phyloP scores from a whole-genome alignment of 1,284 basidiomycete genomes.

The Irpex sp. region DNA sequence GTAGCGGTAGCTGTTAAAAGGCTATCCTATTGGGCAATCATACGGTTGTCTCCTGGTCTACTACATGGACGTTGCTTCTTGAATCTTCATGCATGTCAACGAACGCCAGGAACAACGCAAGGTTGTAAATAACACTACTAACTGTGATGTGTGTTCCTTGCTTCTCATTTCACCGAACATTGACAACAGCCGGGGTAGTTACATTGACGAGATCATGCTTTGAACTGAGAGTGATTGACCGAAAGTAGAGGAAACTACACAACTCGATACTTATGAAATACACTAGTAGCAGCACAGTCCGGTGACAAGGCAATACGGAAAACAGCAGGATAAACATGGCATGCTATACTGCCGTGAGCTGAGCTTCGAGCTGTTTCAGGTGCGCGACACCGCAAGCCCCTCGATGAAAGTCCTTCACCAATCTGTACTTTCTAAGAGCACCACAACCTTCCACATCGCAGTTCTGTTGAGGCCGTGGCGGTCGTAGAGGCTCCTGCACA shows the following conservation, averaged over 20 bases:
- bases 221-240: background rate
- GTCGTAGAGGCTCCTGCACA: background rate
- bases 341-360: constrained; percentile 1
- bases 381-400: constrained; percentile 58
- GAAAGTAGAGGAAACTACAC: background rate
- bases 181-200: no score
- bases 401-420: constrained; percentile 42
- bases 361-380: constrained; percentile 47
- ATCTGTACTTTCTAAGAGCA: constrained; percentile 45
- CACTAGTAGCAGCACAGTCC: background rate
- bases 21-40: background rate
- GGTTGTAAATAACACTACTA: no score
- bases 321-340: background rate
- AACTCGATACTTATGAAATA: background rate
- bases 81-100: no score
- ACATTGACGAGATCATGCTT: background rate
- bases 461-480: constrained; percentile 14
- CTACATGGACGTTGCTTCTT: background rate
- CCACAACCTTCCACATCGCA: constrained; percentile 50
- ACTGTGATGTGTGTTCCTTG: no score
- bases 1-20: background rate
- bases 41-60: background rate
- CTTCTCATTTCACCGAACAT: no score
- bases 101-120: no score
- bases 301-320: background rate